Evolutionary conservation across 371 early-diverging fungal genomes (phyloP).

Genomic region (Phascolomyces articulosus): DNA sequence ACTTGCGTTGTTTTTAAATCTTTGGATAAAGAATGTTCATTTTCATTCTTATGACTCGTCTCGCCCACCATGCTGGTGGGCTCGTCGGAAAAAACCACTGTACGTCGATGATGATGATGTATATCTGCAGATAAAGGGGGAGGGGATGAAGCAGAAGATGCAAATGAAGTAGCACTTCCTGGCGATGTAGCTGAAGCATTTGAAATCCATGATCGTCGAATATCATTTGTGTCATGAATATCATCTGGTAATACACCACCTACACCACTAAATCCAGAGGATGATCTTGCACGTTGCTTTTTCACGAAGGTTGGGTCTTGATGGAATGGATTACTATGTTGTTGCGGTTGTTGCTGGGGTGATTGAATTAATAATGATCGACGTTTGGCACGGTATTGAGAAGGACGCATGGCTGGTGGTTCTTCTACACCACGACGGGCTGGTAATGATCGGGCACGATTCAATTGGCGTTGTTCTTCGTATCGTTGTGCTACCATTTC

Average conservation of each 20-base stretch:
- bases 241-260: constrained; percentile 25
- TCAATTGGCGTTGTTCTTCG: constrained; percentile 14
- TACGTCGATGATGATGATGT: constrained; percentile 14
- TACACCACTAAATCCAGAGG: constrained; percentile 19
- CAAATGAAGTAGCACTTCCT: constrained; percentile 15
- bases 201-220: constrained; percentile 22
- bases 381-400: constrained; percentile 52
- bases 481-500: constrained; percentile 9
- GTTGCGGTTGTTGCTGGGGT: constrained; percentile 20
- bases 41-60: neutral
- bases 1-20: constrained; percentile 4
- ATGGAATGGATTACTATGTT: neutral
- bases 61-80: constrained; percentile 12
- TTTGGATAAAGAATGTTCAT: too few species aligned
- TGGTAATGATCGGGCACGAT: constrained; percentile 19
- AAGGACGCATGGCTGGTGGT: constrained; percentile 39
- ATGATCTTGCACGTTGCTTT: constrained; percentile 18
- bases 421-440: constrained; percentile 14
- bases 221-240: neutral
- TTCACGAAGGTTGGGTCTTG: neutral
- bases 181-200: constrained; percentile 27
- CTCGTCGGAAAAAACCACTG: constrained; percentile 18
- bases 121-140: constrained; percentile 5
- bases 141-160: constrained; percentile 13
- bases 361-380: constrained; percentile 41